Conservation (phyloP, 768 basidiomycete species). For the Antrodiella citrinella region DNA sequence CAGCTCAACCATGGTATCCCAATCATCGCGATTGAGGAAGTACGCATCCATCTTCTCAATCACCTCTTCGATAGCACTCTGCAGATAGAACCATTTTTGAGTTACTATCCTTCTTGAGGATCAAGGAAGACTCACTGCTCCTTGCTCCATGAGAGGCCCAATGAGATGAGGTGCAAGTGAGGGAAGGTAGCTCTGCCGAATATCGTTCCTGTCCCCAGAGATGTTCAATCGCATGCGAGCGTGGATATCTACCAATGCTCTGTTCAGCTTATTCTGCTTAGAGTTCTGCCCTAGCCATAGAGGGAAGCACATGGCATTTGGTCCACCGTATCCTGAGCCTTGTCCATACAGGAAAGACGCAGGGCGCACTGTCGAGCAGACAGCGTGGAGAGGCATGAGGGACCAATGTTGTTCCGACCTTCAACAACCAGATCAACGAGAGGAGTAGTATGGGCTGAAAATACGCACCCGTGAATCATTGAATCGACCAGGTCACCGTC, state of each 20-base stretch:
- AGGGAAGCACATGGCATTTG: slow-evolving; percentile 70
- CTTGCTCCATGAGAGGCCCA: slow-evolving; percentile 64
- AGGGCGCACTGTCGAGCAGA: slow-evolving; percentile 84
- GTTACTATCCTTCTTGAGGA: slow-evolving; percentile 4
- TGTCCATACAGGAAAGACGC: slow-evolving; percentile 76
- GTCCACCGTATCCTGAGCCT: slow-evolving; percentile 57
- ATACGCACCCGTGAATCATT: slow-evolving; percentile 82
- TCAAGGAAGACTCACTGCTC: slow-evolving; percentile 65
- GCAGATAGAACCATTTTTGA: too few relatives aligned
- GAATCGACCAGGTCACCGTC: slow-evolving; percentile 92
- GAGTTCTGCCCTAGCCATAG: slow-evolving; percentile 99
- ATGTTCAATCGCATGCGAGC: slow-evolving; percentile 92
- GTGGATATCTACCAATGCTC: slow-evolving; percentile 85
- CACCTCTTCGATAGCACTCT: slow-evolving; percentile 76
- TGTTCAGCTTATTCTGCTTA: slow-evolving; percentile 72
- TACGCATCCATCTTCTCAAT: slow-evolving; percentile 93
- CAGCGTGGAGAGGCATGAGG: slow-evolving; percentile 88
- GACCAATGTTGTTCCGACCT: slow-evolving; percentile 95
- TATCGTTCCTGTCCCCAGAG: slow-evolving; percentile 84
- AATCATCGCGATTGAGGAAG: slow-evolving; percentile 88
- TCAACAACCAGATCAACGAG: not conserved
- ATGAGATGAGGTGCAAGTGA: slow-evolving; percentile 79
- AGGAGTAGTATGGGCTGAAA: slow-evolving; percentile 2
- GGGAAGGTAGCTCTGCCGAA: slow-evolving; percentile 87
- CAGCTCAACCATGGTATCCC: slow-evolving; percentile 93